Evolutionary conservation across 2,329 filamentous ascomycete genomes (phyloP).

Genomic region (Neurospora crassa): DNA sequence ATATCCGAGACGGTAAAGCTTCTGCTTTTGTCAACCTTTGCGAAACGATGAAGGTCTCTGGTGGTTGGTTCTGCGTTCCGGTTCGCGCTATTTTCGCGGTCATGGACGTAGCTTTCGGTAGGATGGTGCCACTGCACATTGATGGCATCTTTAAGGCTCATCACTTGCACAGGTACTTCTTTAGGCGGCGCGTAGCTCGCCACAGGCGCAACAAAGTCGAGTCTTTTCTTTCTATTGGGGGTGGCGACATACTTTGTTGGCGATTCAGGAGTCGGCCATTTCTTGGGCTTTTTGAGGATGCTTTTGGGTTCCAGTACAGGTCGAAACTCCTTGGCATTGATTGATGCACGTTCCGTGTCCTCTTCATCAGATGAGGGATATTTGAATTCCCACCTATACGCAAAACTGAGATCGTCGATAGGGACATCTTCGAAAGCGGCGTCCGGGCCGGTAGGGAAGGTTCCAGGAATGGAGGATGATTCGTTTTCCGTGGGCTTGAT

Average conservation of each 20-base stretch:
- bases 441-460: constrained; percentile 16
- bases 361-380: constrained; percentile 11
- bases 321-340: constrained; percentile 6
- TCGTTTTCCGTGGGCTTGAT: constrained; percentile 11
- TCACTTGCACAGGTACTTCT: constrained; percentile 12
- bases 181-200: constrained; percentile 11
- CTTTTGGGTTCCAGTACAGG: constrained; percentile 13
- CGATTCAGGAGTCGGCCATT: constrained; percentile 8
- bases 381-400: constrained; percentile 12
- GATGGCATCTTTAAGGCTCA: constrained; percentile 4
- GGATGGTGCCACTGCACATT: not conserved
- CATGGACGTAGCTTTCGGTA: not conserved
- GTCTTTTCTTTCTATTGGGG: constrained; percentile 12
- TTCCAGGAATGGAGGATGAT: constrained; percentile 16
- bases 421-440: constrained; percentile 16
- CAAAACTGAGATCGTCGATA: constrained; percentile 13
- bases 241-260: constrained; percentile 13
- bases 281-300: constrained; percentile 15
- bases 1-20: not conserved
- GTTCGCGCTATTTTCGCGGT: not conserved
- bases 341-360: constrained; percentile 1
- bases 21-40: not conserved
- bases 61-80: not conserved
- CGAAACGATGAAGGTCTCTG: not conserved
- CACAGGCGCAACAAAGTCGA: constrained; percentile 15